Conservation (phyloP, 208 protist species). For the Leishmania guyanensis region DNA sequence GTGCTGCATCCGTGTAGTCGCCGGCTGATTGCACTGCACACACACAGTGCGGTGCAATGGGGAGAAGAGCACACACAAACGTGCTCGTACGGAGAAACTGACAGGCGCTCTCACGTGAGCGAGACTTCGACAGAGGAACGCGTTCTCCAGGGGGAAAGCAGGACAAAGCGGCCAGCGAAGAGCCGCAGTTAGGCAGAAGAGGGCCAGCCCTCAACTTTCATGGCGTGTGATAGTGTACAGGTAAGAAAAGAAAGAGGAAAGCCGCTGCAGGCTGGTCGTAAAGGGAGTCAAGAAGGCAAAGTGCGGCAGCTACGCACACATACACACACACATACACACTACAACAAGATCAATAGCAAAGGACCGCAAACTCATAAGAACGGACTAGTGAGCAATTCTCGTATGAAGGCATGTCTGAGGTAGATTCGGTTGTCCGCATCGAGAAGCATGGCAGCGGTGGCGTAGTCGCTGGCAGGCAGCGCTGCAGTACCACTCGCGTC, state of each 20-base stretch:
- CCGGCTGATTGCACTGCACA: not conserved
- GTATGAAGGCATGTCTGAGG: not conserved
- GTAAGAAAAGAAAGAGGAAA: not conserved
- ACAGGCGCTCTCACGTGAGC: not conserved
- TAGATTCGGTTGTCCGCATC: slow-evolving; percentile 32
- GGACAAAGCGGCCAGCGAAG: not conserved
- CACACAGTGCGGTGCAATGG: not conserved
- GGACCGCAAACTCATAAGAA: not conserved
- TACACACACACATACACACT: not conserved
- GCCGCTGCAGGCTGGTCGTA: not conserved
- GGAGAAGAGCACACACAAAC: not conserved
- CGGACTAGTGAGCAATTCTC: not conserved
- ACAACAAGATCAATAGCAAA: not conserved
- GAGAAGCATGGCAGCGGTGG: slow-evolving; percentile 33
- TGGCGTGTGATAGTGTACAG: not conserved
- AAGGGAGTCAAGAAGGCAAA: not conserved
- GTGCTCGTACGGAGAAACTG: not conserved
- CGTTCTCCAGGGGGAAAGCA: not conserved
- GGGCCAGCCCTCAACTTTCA: not conserved
- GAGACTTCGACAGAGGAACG: not conserved
- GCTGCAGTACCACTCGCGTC: slow-evolving; percentile 81
- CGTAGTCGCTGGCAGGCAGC: slow-evolving; percentile 56
- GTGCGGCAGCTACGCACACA: not conserved
- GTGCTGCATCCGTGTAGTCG: not conserved
- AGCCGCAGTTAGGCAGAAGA: not conserved